phyloP scores from a whole-genome alignment of 805 yeast genomes.

The Wickerhamomyces subpelliculosus region DNA sequence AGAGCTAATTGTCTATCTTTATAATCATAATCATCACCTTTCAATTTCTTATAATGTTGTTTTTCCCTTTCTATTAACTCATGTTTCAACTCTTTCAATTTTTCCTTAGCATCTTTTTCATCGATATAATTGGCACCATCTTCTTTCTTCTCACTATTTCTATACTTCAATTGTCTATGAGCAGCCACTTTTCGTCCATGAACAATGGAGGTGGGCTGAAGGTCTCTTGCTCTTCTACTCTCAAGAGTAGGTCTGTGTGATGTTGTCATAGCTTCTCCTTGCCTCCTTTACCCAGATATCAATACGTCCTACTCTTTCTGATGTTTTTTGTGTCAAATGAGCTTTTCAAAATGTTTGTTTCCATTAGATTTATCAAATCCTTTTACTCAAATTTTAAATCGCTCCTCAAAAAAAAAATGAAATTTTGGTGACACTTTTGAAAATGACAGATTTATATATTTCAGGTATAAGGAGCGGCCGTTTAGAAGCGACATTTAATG shows the following conservation, averaged over 20 bases:
- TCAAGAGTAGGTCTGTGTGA: conserved; percentile 68
- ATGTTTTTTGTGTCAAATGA: not conserved
- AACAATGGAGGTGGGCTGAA: conserved; percentile 36
- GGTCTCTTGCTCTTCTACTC: conserved; percentile 46
- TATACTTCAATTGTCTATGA: conserved; percentile 44
- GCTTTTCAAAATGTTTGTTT: not conserved
- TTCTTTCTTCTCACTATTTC: conserved; percentile 18
- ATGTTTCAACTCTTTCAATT: conserved; percentile 14
- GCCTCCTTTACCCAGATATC: not conserved
- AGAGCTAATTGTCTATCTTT: not conserved
- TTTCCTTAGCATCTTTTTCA: conserved; percentile 8
- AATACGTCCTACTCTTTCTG: not conserved
- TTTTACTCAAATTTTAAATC: no score
- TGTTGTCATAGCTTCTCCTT: conserved; percentile 44
- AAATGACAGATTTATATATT: no score
- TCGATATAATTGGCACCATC: not conserved
- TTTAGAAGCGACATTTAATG: no score
- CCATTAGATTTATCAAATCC: no score
- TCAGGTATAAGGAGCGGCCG: no score
- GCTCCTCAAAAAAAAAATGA: no score
- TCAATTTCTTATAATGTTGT: conserved; percentile 7
- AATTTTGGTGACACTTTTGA: no score
- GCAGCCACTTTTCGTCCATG: conserved; percentile 52
- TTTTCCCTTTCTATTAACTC: conserved; percentile 13
- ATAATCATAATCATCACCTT: not conserved